phyloP scores from a whole-genome alignment of 108 stramenopile genomes.

The Seminavis robusta region DNA sequence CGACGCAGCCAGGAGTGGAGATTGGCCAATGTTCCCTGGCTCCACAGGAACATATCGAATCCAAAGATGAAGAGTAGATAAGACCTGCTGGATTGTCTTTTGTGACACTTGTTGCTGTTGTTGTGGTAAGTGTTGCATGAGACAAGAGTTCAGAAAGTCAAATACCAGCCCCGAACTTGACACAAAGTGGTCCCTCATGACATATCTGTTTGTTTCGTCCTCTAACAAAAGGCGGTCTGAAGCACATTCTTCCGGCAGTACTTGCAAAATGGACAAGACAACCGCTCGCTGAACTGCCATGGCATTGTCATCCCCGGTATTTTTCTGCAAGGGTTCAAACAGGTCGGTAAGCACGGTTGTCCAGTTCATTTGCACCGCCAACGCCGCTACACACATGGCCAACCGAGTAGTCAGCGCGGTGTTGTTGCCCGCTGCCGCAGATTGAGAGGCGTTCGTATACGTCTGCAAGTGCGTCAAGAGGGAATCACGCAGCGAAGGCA shows the following conservation, averaged over 20 bases:
- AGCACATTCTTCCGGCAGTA: constrained; percentile 79
- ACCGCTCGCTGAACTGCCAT: constrained; percentile 22
- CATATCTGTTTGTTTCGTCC: constrained; percentile 54
- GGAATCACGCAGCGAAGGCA: constrained; percentile 65
- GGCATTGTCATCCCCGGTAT: constrained; percentile 6
- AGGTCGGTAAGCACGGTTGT: constrained; percentile 46
- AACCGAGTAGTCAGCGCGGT: constrained; percentile 61
- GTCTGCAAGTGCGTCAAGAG: constrained; percentile 48
- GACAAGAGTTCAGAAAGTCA: constrained; percentile 35
- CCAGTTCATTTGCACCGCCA: constrained; percentile 85
- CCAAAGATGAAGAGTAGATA: constrained; percentile 59
- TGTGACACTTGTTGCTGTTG: constrained; percentile 7
- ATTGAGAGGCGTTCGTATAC: constrained; percentile 26
- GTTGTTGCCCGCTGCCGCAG: constrained; percentile 21
- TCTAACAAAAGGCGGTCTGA: constrained; percentile 55
- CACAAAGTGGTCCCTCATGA: constrained; percentile 53
- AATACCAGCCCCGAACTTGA: constrained; percentile 36
- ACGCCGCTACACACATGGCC: constrained; percentile 67
- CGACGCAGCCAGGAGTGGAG: constrained; percentile 23
- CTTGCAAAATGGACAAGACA: constrained; percentile 52
- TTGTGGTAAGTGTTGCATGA: too few relatives aligned
- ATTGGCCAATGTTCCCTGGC: constrained; percentile 36
- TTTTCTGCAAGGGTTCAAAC: constrained; percentile 15
- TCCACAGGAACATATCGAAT: constrained; percentile 73
- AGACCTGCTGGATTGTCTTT: constrained; percentile 10